Percentiles rank a stretch among this genome's conserved stretches.
Evolutionary conservation across 108 stramenopile genomes (phyloP).

Genomic region (Pseudonitzschia multiseries): DNA sequence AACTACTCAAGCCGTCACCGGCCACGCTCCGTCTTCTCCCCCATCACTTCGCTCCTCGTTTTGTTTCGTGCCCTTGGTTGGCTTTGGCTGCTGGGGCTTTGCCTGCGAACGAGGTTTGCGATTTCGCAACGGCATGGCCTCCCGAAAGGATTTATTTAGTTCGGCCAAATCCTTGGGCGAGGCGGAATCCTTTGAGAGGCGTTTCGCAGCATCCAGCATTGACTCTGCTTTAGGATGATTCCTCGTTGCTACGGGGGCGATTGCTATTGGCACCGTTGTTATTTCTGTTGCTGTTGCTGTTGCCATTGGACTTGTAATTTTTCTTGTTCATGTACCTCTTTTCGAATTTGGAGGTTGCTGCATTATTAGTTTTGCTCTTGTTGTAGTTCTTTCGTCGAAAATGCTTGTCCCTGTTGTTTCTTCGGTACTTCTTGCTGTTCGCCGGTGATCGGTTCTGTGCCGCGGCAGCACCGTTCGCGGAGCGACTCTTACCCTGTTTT

Average conservation of each 20-base stretch:
- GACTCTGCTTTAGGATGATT: background rate
- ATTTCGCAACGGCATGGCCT: background rate
- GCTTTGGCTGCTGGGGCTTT: background rate
- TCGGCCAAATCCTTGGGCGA: background rate
- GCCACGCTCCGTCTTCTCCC: background rate
- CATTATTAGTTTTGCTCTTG: conserved; percentile 2
- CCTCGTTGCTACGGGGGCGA: background rate
- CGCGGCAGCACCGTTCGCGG: background rate
- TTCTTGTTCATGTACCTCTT: background rate
- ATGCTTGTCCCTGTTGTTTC: background rate
- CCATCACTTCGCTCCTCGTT: background rate
- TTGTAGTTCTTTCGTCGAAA: background rate
- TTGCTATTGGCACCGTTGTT: background rate
- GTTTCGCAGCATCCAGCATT: background rate
- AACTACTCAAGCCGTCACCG: background rate
- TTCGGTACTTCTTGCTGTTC: background rate
- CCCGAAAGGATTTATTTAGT: background rate
- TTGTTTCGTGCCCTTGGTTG: background rate
- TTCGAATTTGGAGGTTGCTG: background rate
- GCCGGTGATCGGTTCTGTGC: background rate
- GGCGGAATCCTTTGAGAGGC: background rate
- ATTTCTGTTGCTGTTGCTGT: background rate
- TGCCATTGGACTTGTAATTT: background rate
- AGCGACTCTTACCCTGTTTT: conserved; percentile 9
- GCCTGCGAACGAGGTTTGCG: background rate